A percentile compares a stretch with the other conserved stretches of the same genome.
phyloP scores from a whole-genome alignment of 1,139 yeast genomes.

The Yamadazyma jaroonii region DNA sequence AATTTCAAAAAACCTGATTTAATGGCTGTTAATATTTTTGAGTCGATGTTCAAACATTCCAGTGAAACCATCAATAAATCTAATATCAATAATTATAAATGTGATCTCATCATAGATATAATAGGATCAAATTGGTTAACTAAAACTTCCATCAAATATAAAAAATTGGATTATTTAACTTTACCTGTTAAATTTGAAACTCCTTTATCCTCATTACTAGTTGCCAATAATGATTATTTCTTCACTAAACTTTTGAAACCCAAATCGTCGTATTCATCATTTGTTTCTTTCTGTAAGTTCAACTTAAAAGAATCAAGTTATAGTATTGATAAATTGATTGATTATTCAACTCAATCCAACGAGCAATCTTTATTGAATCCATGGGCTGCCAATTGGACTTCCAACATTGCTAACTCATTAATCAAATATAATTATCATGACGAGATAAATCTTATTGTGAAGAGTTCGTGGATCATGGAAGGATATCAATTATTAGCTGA shows the following conservation, averaged over 20 bases:
- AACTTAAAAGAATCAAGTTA: constrained; percentile 32
- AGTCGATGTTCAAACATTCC: constrained; percentile 27
- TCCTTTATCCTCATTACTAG: constrained; percentile 24
- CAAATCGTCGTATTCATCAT: constrained; percentile 28
- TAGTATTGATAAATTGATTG: constrained; percentile 27
- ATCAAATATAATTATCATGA: constrained; percentile 38
- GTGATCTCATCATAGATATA: constrained; percentile 41
- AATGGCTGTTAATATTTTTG: constrained; percentile 40
- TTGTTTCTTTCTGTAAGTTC: constrained; percentile 40
- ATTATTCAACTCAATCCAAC: constrained; percentile 17
- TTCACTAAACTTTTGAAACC: constrained; percentile 39
- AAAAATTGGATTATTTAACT: constrained; percentile 28
- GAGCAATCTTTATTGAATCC: constrained; percentile 23
- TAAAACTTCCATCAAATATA: constrained; percentile 24
- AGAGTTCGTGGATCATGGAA: constrained; percentile 31
- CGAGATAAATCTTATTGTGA: constrained; percentile 26
- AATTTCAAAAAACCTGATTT: constrained; percentile 40
- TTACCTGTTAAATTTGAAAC: constrained; percentile 30
- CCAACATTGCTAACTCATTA: constrained; percentile 27
- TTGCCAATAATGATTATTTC: constrained; percentile 31
- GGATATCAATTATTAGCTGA: constrained; percentile 28
- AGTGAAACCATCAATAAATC: constrained; percentile 18
- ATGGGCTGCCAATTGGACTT: constrained; percentile 37
- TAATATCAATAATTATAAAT: constrained; percentile 27
- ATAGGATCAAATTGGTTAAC: constrained; percentile 42